Evolutionary conservation across 148 eudicot species (phyloP), one percentile per base, ranked within the genome.

Genomic region (Silene latifolia): DNA sequence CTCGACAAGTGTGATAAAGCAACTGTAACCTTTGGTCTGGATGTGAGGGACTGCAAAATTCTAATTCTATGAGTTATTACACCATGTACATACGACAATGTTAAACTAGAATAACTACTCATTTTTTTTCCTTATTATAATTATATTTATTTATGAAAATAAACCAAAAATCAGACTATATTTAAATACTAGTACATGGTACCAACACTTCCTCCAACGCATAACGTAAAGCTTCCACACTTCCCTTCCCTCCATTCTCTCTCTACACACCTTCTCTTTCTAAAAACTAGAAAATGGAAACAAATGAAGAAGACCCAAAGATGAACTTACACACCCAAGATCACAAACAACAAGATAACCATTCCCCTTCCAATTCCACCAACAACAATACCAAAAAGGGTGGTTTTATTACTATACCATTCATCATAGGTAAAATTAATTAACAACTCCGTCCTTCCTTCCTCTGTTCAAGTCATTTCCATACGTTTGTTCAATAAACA

Each of bases 381-480:
- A 89, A 74, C 67, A 54, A 61, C 9, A 39, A 42, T 51, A 89
- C 74, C 69, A 54, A 68, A 59, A 90, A 83, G 83, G 95, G 89
- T 39, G 91, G 95, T 10, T 85, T 90, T 19, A 85, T 83, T 15
- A 90, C 95, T 17, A 80, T 90, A 83, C 95, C 95, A 20, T 90
- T 90, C 85, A 90, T 90, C 76, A 88, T 90, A 79, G 91, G 95
- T 90, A 86, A 27, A 27, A 27, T 27, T 27, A 27, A 32, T 27
- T 27, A 27, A 27, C 29, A 27, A 27, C 29, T 27, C 29, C 29
- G 29, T 27, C 2, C 29, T 2, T 27, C 29, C 29, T 1, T 27
- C 2, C n/a, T n/a, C n/a, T n/a, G n/a, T n/a, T n/a, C 35, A 32
- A 32, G 3, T 32, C 35, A 32, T 32, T 32, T 32, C 5, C 35